These are phyloP conservation scores for Astrothelium macrocarpum DNA, from an alignment of 495 filamentous ascomycete species.

Conservation along the genomic window DNA sequence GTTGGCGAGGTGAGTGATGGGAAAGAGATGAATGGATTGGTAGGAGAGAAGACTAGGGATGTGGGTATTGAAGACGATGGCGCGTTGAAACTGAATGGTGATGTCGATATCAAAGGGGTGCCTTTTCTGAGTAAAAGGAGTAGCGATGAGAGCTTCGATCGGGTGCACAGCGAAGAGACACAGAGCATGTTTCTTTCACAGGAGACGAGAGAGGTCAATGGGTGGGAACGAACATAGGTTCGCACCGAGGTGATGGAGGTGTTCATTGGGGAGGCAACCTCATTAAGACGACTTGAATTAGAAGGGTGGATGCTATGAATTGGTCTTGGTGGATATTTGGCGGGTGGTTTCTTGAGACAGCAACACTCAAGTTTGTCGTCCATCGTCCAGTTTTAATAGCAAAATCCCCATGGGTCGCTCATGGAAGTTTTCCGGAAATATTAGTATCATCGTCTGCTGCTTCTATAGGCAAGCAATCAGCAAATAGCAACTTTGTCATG, in stretches of 20 bases:
- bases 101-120: constrained; percentile 7
- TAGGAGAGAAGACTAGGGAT: constrained; percentile 17
- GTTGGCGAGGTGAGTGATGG: constrained; percentile 40
- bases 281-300: no score
- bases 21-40: no score
- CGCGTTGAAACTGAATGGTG: background rate
- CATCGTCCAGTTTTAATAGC: no score
- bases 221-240: background rate
- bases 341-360: no score
- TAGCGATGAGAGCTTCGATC: constrained; percentile 58
- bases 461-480: background rate
- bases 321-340: no score
- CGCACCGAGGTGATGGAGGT: background rate
- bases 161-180: constrained; percentile 38
- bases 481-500: background rate
- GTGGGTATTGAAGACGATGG: constrained; percentile 14
- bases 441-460: background rate
- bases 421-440: no score
- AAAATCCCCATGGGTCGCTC: no score
- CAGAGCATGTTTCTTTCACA: constrained; percentile 18
- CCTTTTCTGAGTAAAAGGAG: constrained; percentile 36
- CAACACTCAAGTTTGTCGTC: no score
- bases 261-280: no score
- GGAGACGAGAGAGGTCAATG: background rate
- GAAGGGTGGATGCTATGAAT: no score